Evolutionary conservation across 2,329 filamentous ascomycete genomes (phyloP).

Genomic region (Pyricularia pennisetigena): DNA sequence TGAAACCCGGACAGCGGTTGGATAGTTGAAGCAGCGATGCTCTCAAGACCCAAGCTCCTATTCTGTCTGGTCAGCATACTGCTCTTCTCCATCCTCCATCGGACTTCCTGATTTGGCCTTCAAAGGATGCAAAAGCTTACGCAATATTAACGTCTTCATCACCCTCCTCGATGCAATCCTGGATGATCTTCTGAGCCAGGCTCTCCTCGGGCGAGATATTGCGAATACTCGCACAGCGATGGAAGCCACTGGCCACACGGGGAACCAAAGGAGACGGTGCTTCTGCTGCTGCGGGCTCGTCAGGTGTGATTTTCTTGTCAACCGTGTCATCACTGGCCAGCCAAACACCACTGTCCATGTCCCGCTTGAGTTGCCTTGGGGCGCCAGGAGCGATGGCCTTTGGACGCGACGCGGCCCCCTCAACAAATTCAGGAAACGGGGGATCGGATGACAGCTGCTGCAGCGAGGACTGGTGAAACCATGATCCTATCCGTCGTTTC

Average conservation of each 20-base stretch:
- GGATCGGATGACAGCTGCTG: conserved; percentile 38
- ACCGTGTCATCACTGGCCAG: conserved; percentile 51
- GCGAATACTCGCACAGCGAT: conserved; percentile 15
- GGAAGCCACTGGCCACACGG: conserved; percentile 15
- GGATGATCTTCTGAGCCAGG: conserved; percentile 34
- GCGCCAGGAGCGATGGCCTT: conserved; percentile 2
- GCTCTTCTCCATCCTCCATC: not conserved
- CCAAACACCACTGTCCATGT: conserved; percentile 57
- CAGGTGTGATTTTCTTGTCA: conserved; percentile 7
- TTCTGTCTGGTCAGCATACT: not conserved
- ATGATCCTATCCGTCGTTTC: conserved; percentile 54
- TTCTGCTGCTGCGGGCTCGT: not conserved
- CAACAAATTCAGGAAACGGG: conserved; percentile 18
- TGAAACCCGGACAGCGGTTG: conserved; percentile 44
- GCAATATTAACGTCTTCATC: conserved; percentile 52
- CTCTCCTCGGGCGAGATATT: conserved; percentile 30
- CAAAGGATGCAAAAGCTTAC: conserved; percentile 20
- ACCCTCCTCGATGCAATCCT: conserved; percentile 45
- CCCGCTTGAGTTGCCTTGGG: conserved; percentile 40
- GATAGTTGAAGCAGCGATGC: conserved; percentile 46
- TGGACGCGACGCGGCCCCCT: conserved; percentile 21
- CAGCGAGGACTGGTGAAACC: conserved; percentile 46
- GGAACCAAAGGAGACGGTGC: conserved; percentile 5
- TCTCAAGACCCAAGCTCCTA: conserved; percentile 36
- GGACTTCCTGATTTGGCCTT: not conserved